A percentile compares a stretch with the other conserved stretches of the same genome.
Conservation (phyloP, 1,284 basidiomycete genomes). For the Amylostereum areolatum region DNA sequence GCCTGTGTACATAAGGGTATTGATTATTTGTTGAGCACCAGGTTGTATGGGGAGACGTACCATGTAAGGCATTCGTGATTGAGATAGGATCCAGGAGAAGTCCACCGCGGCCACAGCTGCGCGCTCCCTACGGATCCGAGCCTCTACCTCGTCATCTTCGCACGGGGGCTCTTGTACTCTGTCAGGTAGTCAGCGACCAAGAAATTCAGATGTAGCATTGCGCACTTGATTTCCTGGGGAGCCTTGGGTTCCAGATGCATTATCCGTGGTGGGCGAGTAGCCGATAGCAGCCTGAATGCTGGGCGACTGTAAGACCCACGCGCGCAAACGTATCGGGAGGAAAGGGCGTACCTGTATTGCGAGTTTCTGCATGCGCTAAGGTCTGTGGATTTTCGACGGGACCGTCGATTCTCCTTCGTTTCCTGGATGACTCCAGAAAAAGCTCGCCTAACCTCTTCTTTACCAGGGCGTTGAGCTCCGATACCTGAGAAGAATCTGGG, state of each 20-base stretch:
- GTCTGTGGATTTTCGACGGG: neutral
- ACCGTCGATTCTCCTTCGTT: conserved; percentile 3
- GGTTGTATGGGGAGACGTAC: too few relatives aligned
- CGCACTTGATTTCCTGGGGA: conserved; percentile 19
- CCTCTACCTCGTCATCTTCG: conserved; percentile 25
- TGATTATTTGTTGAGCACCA: too few relatives aligned
- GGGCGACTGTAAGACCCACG: neutral
- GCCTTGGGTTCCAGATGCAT: conserved; percentile 22
- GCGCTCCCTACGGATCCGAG: conserved; percentile 17
- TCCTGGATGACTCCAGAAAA: conserved; percentile 6
- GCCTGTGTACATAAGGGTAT: conserved; percentile 13
- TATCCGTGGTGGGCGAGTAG: conserved; percentile 15
- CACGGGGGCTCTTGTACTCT: conserved; percentile 22
- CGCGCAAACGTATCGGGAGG: neutral
- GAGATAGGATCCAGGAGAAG: conserved; percentile 18
- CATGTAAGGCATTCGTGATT: conserved; percentile 14
- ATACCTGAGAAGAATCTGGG: neutral
- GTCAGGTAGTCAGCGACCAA: neutral
- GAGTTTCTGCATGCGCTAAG: neutral
- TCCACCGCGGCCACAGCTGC: conserved; percentile 27
- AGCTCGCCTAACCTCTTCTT: conserved; percentile 2
- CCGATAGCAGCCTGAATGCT: conserved; percentile 29
- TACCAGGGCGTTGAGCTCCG: conserved; percentile 7
- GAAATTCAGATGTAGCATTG: neutral
- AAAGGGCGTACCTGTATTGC: neutral